These are phyloP conservation scores for Brassica napus DNA, from an alignment of 345 rosid genomes.

Conservation along the genomic window Da-Ae NC_063439.1:1809501-1810000, in stretches of 20 bases:
- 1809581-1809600: not conserved
- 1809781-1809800: conserved; percentile 53
- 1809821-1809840: conserved; percentile 16
- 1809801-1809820: conserved; percentile 63
- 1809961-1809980: conserved; percentile 61
- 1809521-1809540: conserved; percentile 62
- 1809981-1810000: conserved; percentile 54
- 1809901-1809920: not conserved
- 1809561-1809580: conserved; percentile 5
- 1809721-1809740: conserved; percentile 63
- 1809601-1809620: not conserved
- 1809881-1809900: not conserved
- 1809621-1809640: conserved; percentile 12
- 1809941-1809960: not conserved
- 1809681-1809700: conserved; percentile 12
- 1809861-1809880: not conserved
- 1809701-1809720: conserved; percentile 50
- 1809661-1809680: not conserved
- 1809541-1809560: conserved; percentile 67
- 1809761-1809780: conserved; percentile 56
- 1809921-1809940: not conserved
- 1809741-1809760: conserved; percentile 71
- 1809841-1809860: not conserved
- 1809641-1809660: not conserved
- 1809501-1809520: conserved; percentile 60